Conservation (phyloP, 2,329 filamentous ascomycete species). For the Aureobasidium zeae region DNA sequence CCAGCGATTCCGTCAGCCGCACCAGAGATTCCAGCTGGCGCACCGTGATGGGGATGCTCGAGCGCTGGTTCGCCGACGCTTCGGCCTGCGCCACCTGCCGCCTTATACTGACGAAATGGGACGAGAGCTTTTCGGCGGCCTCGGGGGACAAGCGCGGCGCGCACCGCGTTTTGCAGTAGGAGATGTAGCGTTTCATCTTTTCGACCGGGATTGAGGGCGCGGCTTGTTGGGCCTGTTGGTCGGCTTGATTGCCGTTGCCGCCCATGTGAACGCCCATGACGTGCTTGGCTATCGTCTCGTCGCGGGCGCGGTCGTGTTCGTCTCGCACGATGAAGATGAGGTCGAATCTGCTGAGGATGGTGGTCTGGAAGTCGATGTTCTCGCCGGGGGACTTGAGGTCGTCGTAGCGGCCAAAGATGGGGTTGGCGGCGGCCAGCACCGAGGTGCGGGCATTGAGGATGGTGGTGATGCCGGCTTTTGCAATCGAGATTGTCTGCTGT, state of each 20-base stretch:
- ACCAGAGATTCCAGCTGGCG: conserved; percentile 95
- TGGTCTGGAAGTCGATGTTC: conserved; percentile 99
- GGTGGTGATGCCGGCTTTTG: conserved; percentile 96
- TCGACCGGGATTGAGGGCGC: conserved; percentile 89
- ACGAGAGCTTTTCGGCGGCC: conserved; percentile 90
- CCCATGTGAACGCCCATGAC: conserved; percentile 98
- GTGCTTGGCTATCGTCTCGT: conserved; percentile 90
- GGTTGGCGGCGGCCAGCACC: conserved; percentile 90
- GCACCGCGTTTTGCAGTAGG: conserved; percentile 93
- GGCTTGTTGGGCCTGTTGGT: conserved; percentile 63
- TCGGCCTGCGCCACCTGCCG: conserved; percentile 89
- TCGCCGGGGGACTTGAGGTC: conserved; percentile 96
- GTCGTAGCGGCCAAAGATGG: conserved; percentile 95
- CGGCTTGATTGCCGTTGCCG: conserved; percentile 73
- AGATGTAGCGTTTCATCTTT: conserved; percentile 95
- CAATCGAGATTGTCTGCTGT: conserved; percentile 97
- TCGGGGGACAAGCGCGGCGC: conserved; percentile 83
- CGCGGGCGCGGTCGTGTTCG: conserved; percentile 79
- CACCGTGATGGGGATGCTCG: conserved; percentile 93
- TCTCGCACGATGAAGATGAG: conserved; percentile 99
- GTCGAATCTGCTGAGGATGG: conserved; percentile 94
- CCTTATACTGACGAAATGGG: conserved; percentile 93
- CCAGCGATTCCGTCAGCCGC: conserved; percentile 90
- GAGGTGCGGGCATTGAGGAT: conserved; percentile 94
- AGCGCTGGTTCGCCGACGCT: conserved; percentile 78